phyloP scores from a whole-genome alignment of 768 basidiomycete species.

The Amyloporia xantha region DNA sequence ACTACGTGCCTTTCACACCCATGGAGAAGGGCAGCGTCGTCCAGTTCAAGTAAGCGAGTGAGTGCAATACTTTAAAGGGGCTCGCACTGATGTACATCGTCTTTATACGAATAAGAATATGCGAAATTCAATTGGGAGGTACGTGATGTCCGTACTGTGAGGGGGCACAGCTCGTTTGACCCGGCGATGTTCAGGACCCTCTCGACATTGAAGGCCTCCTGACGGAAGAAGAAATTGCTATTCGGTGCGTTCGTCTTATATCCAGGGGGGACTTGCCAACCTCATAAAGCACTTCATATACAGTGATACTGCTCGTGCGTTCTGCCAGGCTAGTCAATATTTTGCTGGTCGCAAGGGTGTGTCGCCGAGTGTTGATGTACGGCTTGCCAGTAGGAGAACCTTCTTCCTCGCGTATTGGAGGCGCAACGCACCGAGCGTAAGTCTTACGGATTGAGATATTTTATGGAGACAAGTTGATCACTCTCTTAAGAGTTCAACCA shows the following conservation, averaged over 20 bases:
- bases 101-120: constrained; percentile 9
- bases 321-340: constrained; percentile 72
- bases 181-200: constrained; percentile 64
- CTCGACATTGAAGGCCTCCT: constrained; percentile 71
- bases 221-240: constrained; percentile 85
- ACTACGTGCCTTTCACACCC: neutral
- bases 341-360: neutral
- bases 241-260: constrained; percentile 48
- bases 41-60: neutral
- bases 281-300: neutral
- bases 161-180: neutral
- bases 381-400: constrained; percentile 51
- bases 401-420: constrained; percentile 82
- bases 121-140: constrained; percentile 27
- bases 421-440: constrained; percentile 84
- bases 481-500: constrained; percentile 62
- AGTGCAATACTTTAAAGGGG: neutral
- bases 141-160: neutral
- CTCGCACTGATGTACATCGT: neutral
- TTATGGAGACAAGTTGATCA: neutral
- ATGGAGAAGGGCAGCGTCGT: neutral
- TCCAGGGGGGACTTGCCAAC: neutral
- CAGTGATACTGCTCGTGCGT: constrained; percentile 73
- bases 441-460: constrained; percentile 9
- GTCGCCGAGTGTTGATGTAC: neutral